Percentiles rank a stretch among this genome's conserved stretches.
Conservation (phyloP, 2,329 filamentous ascomycete species). For the Achaetomium macrosporum region DNA sequence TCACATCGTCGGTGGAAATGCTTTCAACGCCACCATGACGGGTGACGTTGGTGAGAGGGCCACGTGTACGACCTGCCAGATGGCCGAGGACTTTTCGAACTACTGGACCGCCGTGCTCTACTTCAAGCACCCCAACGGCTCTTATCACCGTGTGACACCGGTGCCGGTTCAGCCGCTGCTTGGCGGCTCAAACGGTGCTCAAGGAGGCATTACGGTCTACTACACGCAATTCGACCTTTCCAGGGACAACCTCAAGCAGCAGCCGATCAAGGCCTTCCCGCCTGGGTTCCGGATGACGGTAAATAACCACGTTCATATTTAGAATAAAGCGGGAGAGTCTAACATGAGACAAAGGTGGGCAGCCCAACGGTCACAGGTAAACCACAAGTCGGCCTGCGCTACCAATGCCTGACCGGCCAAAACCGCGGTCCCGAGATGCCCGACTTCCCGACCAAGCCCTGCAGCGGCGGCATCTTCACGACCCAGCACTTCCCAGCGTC, state of each 20-base stretch:
- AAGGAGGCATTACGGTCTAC: constrained; percentile 24
- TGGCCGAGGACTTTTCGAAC: constrained; percentile 29
- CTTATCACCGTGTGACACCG: constrained; percentile 25
- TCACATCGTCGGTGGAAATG: constrained; percentile 27
- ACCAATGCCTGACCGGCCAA: neutral
- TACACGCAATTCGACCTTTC: constrained; percentile 24
- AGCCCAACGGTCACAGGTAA: constrained; percentile 16
- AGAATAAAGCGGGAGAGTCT: too few species aligned
- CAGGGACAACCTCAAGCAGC: constrained; percentile 15
- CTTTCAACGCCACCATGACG: constrained; percentile 25
- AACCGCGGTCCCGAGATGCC: constrained; percentile 30
- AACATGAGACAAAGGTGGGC: constrained; percentile 24
- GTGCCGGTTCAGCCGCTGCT: constrained; percentile 12
- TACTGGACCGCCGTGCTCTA: constrained; percentile 27
- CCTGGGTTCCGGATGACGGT: constrained; percentile 39
- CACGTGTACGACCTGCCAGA: constrained; percentile 27
- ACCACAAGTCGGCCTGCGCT: neutral
- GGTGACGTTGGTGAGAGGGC: constrained; percentile 22
- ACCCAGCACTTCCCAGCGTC: constrained; percentile 34
- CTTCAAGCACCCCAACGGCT: constrained; percentile 27
- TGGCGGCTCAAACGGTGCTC: constrained; percentile 18
- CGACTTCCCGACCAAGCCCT: constrained; percentile 35
- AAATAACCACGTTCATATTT: too few species aligned
- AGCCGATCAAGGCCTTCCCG: constrained; percentile 25
- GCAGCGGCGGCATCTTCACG: constrained; percentile 38